Conservation (phyloP, 345 rosid genomes). For the Salix udensis region DNA sequence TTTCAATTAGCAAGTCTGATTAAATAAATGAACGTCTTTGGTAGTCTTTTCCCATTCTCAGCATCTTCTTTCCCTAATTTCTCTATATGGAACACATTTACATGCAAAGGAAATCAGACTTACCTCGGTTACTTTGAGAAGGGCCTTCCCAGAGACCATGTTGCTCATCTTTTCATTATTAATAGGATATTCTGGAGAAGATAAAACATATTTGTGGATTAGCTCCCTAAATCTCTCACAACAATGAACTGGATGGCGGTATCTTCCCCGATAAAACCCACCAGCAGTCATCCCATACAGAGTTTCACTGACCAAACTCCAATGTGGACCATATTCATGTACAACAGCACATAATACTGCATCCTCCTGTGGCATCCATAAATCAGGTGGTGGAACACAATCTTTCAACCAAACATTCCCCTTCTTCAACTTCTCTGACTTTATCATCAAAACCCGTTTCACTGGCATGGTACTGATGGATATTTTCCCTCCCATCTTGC, state of each 20-base stretch:
- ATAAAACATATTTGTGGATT: slow-evolving; percentile 64
- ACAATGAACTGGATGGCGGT: slow-evolving; percentile 89
- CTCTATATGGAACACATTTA: background rate
- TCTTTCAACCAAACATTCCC: slow-evolving; percentile 92
- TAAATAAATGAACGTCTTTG: background rate
- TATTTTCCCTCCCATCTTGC: slow-evolving; percentile 72
- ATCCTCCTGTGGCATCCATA: slow-evolving; percentile 96
- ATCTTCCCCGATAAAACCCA: slow-evolving; percentile 86
- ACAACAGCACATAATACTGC: slow-evolving; percentile 95
- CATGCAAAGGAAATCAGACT: slow-evolving; percentile 4
- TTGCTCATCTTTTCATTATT: slow-evolving; percentile 58
- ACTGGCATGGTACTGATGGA: slow-evolving; percentile 75
- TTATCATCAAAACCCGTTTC: slow-evolving; percentile 75
- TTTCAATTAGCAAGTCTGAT: background rate
- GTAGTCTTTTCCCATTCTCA: background rate
- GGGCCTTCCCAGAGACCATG: slow-evolving; percentile 79
- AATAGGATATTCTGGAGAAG: slow-evolving; percentile 55
- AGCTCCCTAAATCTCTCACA: slow-evolving; percentile 95
- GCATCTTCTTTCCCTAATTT: background rate
- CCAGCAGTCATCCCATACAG: slow-evolving; percentile 94
- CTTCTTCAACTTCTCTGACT: slow-evolving; percentile 85
- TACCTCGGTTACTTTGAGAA: slow-evolving; percentile 97
- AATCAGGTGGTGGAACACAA: slow-evolving; percentile 86
- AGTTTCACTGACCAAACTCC: slow-evolving; percentile 80
- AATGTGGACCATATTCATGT: slow-evolving; percentile 92